These are phyloP conservation scores for Omphalotus olearius DNA, from an alignment of 1,284 basidiomycete species.

Conservation along the genomic window DNA sequence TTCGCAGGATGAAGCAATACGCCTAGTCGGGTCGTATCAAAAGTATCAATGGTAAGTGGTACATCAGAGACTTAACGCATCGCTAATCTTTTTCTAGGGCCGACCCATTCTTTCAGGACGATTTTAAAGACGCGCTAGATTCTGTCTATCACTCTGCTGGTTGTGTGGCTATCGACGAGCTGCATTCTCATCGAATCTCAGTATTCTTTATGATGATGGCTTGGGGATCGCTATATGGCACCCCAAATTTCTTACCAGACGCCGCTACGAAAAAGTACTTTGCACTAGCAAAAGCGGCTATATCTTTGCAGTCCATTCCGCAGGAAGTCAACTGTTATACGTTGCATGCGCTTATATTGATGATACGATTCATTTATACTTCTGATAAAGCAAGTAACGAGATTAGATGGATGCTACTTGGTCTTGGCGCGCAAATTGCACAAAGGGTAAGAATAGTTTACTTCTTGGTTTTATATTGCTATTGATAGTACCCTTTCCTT, in stretches of 20 bases:
- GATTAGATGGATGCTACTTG: conserved; percentile 43
- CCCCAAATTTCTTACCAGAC: conserved; percentile 35
- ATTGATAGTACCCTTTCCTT: not conserved
- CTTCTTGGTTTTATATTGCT: no score
- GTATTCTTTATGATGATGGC: conserved; percentile 48
- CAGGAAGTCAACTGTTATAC: conserved; percentile 40
- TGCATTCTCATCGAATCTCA: conserved; percentile 44
- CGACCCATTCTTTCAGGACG: conserved; percentile 34
- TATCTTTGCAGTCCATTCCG: conserved; percentile 41
- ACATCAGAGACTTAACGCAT: no score
- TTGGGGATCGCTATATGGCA: conserved; percentile 20
- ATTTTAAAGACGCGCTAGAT: conserved; percentile 37
- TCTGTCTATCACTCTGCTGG: conserved; percentile 35
- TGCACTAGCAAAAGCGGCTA: conserved; percentile 40
- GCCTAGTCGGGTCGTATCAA: conserved; percentile 39
- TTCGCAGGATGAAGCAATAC: conserved; percentile 30
- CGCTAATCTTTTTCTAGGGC: conserved; percentile 26
- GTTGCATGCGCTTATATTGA: conserved; percentile 44
- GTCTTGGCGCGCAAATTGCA: conserved; percentile 37
- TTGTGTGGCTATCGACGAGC: conserved; percentile 25
- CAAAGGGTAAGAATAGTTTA: conserved; percentile 43
- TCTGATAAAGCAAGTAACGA: conserved; percentile 40
- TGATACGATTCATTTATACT: conserved; percentile 39
- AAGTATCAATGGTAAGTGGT: conserved; percentile 16
- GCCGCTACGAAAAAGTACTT: conserved; percentile 37